Evolutionary conservation across 352 stramenopile species (phyloP).

Genomic region (Elongisporangium undulatum): DNA sequence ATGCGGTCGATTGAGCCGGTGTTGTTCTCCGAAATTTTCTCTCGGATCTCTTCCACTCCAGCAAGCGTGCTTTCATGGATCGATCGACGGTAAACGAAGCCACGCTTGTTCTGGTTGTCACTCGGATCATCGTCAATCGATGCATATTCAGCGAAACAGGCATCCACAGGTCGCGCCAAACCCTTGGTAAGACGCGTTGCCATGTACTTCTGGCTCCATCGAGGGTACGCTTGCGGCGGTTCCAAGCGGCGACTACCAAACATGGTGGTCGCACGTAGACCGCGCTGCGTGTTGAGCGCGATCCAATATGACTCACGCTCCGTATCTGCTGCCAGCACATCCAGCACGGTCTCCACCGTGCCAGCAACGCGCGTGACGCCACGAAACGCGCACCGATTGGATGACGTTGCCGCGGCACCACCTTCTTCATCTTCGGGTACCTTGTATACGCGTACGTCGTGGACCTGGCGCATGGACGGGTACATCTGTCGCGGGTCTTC

Average conservation of each 20-base stretch:
- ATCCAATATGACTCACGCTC: slow-evolving; percentile 70
- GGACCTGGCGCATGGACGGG: slow-evolving; percentile 46
- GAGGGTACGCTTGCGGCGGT: slow-evolving; percentile 34
- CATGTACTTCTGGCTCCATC: slow-evolving; percentile 67
- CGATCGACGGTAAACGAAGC: slow-evolving; percentile 71
- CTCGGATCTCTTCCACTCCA: slow-evolving; percentile 32
- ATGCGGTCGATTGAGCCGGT: slow-evolving; percentile 35
- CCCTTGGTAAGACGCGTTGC: slow-evolving; percentile 59
- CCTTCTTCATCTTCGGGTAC: slow-evolving; percentile 7
- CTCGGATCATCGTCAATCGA: slow-evolving; percentile 18
- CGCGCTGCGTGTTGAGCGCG: slow-evolving; percentile 59
- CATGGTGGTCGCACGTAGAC: slow-evolving; percentile 45
- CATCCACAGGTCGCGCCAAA: slow-evolving; percentile 41
- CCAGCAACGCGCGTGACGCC: slow-evolving; percentile 63
- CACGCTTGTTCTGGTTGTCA: slow-evolving; percentile 28
- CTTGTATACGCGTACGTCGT: slow-evolving; percentile 69
- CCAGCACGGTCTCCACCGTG: slow-evolving; percentile 48
- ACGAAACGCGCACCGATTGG: slow-evolving; percentile 53
- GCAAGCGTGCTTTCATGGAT: slow-evolving; percentile 49
- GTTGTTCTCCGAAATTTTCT: slow-evolving; percentile 38
- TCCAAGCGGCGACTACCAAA: slow-evolving; percentile 27
- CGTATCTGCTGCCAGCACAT: slow-evolving; percentile 48
- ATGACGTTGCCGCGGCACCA: slow-evolving; percentile 6
- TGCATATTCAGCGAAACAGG: slow-evolving; percentile 63
- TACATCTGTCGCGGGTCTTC: slow-evolving; percentile 55